A percentile compares a stretch with the other conserved stretches of the same genome.
These are phyloP conservation scores for Borovskyia barvae DNA, from an alignment of 208 protist genomes.

Conservation along the genomic window DNA sequence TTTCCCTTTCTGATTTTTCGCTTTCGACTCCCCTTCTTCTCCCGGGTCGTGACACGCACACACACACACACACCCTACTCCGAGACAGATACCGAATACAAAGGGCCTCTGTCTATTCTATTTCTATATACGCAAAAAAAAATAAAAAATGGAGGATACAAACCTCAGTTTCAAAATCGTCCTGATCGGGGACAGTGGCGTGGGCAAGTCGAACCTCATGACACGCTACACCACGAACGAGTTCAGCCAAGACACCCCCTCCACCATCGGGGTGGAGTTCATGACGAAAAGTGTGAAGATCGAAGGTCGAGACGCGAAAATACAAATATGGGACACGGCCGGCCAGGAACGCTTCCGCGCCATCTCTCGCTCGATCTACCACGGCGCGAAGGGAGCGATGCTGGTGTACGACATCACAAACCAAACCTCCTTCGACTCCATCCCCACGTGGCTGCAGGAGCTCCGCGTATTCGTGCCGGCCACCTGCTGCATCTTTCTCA, in stretches of 20 bases:
- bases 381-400: conserved; percentile 98
- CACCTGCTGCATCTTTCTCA: conserved; percentile 98
- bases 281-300: conserved; percentile 90
- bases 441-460: conserved; percentile 98
- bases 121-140: neutral
- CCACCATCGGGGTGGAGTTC: conserved; percentile 94
- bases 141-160: conserved; percentile 70
- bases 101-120: conserved; percentile 16
- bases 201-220: conserved; percentile 92
- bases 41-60: neutral
- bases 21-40: neutral
- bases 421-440: conserved; percentile 95
- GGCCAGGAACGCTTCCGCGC: conserved; percentile 99
- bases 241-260: conserved; percentile 87
- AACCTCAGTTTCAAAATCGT: conserved; percentile 95
- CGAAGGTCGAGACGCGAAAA: conserved; percentile 96
- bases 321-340: conserved; percentile 99
- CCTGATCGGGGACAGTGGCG: conserved; percentile 89
- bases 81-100: conserved; percentile 8
- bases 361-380: conserved; percentile 97
- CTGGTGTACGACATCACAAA: conserved; percentile 99
- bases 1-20: conserved; percentile 9
- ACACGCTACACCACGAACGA: conserved; percentile 86
- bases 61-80: conserved; percentile 13
- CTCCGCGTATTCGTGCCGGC: conserved; percentile 95